Percentiles rank a stretch among this genome's conserved stretches.
Conservation (phyloP, 768 basidiomycete genomes). For the Harrya chromipes region DNA sequence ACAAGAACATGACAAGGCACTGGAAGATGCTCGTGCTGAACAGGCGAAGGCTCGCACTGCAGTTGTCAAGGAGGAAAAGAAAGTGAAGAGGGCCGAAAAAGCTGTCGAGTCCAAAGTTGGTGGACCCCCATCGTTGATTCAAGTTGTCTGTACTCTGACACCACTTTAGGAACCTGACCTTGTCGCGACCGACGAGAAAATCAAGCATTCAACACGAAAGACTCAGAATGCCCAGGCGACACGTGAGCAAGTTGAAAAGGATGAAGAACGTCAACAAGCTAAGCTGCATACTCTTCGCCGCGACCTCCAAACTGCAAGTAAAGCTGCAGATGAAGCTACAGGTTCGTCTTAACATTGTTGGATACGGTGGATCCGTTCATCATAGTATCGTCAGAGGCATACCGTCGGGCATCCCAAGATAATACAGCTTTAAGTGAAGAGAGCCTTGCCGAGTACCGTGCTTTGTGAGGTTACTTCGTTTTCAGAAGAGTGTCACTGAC, state of each 20-base stretch:
- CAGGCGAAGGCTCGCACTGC: slow-evolving; percentile 75
- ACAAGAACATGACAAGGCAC: slow-evolving; percentile 60
- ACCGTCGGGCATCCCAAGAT: slow-evolving; percentile 64
- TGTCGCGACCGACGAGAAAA: slow-evolving; percentile 80
- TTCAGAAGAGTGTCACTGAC: slow-evolving; percentile 2
- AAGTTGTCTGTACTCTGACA: background rate
- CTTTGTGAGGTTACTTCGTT: slow-evolving; percentile 15
- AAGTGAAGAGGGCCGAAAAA: slow-evolving; percentile 89
- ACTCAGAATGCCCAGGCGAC: slow-evolving; percentile 64
- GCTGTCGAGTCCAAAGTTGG: slow-evolving; percentile 76
- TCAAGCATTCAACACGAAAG: slow-evolving; percentile 81
- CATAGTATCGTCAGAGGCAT: slow-evolving; percentile 52
- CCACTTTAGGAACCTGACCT: slow-evolving; percentile 75
- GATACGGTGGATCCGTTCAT: background rate
- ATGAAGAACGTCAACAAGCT: slow-evolving; percentile 47
- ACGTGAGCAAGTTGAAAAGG: slow-evolving; percentile 61
- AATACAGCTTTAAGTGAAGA: slow-evolving; percentile 80
- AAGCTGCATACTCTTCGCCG: slow-evolving; percentile 55
- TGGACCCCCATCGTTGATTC: background rate
- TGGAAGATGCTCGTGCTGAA: slow-evolving; percentile 71
- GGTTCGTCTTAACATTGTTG: slow-evolving; percentile 42
- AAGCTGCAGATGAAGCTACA: slow-evolving; percentile 73
- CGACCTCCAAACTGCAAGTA: slow-evolving; percentile 65
- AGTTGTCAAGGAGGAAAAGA: slow-evolving; percentile 82
- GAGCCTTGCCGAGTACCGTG: slow-evolving; percentile 77